Evolutionary conservation across 495 filamentous ascomycete species (phyloP).

Genomic region (Hypoxylon rickii): DNA sequence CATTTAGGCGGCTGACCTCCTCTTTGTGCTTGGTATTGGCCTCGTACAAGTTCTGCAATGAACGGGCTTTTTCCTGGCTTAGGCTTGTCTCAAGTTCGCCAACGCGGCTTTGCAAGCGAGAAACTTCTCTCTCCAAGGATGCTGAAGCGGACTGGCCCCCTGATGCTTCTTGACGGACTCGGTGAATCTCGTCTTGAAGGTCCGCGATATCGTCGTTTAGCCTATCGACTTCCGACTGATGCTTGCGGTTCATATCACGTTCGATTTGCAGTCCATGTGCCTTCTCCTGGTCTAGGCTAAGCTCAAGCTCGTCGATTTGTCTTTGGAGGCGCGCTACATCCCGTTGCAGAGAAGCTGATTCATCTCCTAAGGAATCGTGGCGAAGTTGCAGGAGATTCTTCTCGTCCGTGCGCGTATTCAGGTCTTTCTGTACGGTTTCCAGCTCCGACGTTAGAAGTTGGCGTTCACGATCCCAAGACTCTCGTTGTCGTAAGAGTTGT

Average conservation of each 20-base stretch:
- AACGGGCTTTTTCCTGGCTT: conserved; percentile 42
- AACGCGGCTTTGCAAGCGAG: conserved; percentile 25
- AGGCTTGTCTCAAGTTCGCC: conserved; percentile 35
- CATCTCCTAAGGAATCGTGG: conserved; percentile 66
- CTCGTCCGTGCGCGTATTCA: conserved; percentile 62
- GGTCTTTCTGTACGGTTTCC: conserved; percentile 57
- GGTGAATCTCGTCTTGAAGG: conserved; percentile 47
- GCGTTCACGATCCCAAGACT: conserved; percentile 44
- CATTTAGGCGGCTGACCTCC: conserved; percentile 49
- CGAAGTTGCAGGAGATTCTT: conserved; percentile 69
- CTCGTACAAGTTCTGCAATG: conserved; percentile 24
- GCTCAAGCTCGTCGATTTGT: conserved; percentile 61
- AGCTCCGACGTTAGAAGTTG: conserved; percentile 53
- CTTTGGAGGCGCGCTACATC: conserved; percentile 58
- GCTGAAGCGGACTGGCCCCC: conserved; percentile 40
- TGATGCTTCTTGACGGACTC: conserved; percentile 46
- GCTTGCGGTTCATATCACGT: conserved; percentile 55
- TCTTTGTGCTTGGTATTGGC: conserved; percentile 29
- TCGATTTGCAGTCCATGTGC: conserved; percentile 61
- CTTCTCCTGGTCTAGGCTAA: conserved; percentile 62
- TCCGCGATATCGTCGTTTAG: conserved; percentile 32
- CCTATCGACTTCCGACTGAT: conserved; percentile 52
- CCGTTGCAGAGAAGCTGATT: conserved; percentile 65
- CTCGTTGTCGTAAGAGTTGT: conserved; percentile 48
- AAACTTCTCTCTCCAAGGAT: conserved; percentile 29